A percentile compares a stretch with the other conserved stretches of the same genome.
Evolutionary conservation across 2,329 filamentous ascomycete genomes (phyloP).

Genomic region (Ophiosphaerella korrae): DNA sequence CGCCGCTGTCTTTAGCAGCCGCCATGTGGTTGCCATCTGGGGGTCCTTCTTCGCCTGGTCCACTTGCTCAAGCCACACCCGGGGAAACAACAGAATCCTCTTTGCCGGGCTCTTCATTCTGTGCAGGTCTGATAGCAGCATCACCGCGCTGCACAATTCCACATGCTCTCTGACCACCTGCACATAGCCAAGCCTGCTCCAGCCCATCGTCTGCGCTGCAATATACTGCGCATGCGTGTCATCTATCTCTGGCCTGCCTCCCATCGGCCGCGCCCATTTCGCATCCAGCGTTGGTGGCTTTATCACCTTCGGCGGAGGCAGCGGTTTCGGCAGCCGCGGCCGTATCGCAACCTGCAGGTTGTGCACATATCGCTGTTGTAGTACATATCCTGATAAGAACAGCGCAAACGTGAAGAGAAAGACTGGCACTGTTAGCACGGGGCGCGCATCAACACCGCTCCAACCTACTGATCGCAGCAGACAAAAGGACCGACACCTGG

Average conservation of each 20-base stretch:
- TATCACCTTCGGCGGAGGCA: slow-evolving; percentile 41
- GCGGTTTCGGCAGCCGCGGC: slow-evolving; percentile 53
- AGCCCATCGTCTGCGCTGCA: slow-evolving; percentile 48
- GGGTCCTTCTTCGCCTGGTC: slow-evolving; percentile 48
- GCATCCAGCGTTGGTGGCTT: slow-evolving; percentile 40
- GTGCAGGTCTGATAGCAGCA: slow-evolving; percentile 55
- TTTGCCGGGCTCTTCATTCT: slow-evolving; percentile 52
- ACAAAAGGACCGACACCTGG: slow-evolving; percentile 72
- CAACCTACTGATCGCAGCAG: slow-evolving; percentile 65
- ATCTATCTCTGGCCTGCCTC: slow-evolving; percentile 31
- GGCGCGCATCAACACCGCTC: background rate
- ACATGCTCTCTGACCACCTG: slow-evolving; percentile 53
- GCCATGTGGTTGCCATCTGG: slow-evolving; percentile 50
- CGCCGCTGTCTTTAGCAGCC: slow-evolving; percentile 53
- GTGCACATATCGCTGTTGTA: slow-evolving; percentile 84
- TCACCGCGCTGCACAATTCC: slow-evolving; percentile 56
- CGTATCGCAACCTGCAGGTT: slow-evolving; percentile 76
- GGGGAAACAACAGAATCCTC: slow-evolving; percentile 54
- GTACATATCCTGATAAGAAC: slow-evolving; percentile 83
- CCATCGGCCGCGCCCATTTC: slow-evolving; percentile 45
- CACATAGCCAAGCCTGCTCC: slow-evolving; percentile 54
- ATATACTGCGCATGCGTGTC: slow-evolving; percentile 40
- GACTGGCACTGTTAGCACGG: slow-evolving; percentile 52
- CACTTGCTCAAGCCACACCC: slow-evolving; percentile 39
- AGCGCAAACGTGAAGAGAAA: slow-evolving; percentile 78